Evolutionary conservation across 2,329 filamentous ascomycete genomes (phyloP).

Genomic region (Cryphonectria japonica): DNA sequence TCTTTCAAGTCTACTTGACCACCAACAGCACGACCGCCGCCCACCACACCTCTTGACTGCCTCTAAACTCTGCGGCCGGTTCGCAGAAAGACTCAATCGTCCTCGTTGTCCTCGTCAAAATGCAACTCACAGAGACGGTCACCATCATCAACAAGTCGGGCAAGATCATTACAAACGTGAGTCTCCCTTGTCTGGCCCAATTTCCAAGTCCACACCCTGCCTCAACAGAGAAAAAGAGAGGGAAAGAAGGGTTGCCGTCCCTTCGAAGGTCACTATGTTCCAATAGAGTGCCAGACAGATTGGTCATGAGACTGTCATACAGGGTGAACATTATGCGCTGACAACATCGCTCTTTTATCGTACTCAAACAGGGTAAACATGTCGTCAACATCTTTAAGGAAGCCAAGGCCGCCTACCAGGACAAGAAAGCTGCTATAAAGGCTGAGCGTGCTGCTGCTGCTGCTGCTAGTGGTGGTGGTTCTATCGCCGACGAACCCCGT

Average conservation of each 20-base stretch:
- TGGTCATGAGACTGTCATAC: no score
- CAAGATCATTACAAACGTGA: constrained; percentile 86
- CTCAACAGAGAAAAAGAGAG: no score
- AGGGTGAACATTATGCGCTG: neutral
- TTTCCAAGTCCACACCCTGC: neutral
- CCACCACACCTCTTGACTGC: neutral
- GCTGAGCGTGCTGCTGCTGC: constrained; percentile 54
- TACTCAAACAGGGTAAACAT: constrained; percentile 73
- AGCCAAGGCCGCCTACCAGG: constrained; percentile 83
- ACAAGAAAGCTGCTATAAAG: constrained; percentile 82
- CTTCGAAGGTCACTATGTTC: no score
- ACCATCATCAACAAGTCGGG: constrained; percentile 90
- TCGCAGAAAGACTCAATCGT: constrained; percentile 4
- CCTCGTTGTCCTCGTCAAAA: constrained; percentile 32
- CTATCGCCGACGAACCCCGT: constrained; percentile 32
- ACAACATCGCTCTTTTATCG: neutral
- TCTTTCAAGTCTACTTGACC: neutral
- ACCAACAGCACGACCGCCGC: neutral
- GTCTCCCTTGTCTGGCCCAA: constrained; percentile 38
- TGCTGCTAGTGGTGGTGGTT: neutral
- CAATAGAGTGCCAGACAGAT: no score
- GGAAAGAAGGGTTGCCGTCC: no score
- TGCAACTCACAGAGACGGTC: constrained; percentile 69
- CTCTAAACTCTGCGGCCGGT: constrained; percentile 9
- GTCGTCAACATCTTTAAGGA: constrained; percentile 90